Conservation (phyloP, 768 basidiomycete genomes). For the Tricholoma sp. region DNA sequence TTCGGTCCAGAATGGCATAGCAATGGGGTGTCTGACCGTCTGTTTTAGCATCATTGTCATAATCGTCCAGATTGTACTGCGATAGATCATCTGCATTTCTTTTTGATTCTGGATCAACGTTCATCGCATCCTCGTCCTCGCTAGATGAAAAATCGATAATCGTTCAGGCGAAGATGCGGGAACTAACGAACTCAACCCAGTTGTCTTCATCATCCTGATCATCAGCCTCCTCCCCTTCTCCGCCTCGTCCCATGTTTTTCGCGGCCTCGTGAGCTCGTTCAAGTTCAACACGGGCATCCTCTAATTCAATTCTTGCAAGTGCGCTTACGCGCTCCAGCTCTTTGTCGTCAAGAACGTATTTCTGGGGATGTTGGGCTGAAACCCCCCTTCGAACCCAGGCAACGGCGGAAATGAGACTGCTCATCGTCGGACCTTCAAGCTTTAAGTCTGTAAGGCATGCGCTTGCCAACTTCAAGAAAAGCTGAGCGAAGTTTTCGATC, state of each 20-base stretch:
- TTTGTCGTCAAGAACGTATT: slow-evolving; percentile 86
- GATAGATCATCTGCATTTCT: slow-evolving; percentile 62
- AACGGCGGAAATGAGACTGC: slow-evolving; percentile 69
- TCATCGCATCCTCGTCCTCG: slow-evolving; percentile 55
- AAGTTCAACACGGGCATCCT: slow-evolving; percentile 84
- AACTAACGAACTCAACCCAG: slow-evolving; percentile 84
- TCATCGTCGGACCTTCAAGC: slow-evolving; percentile 53
- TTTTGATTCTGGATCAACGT: slow-evolving; percentile 41
- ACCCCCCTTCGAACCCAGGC: slow-evolving; percentile 83
- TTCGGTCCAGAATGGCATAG: slow-evolving; percentile 3
- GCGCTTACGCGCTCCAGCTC: slow-evolving; percentile 89
- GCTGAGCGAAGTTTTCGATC: neutral
- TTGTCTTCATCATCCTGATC: slow-evolving; percentile 49
- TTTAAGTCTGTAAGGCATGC: neutral
- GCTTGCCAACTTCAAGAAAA: neutral
- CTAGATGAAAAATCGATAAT: slow-evolving; percentile 17
- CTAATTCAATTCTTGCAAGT: slow-evolving; percentile 82
- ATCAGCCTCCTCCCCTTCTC: slow-evolving; percentile 62
- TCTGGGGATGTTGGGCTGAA: slow-evolving; percentile 67
- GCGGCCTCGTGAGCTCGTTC: slow-evolving; percentile 77
- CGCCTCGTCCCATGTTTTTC: slow-evolving; percentile 62
- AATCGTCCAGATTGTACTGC: slow-evolving; percentile 87
- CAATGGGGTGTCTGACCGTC: slow-evolving; percentile 22
- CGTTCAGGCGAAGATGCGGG: slow-evolving; percentile 5
- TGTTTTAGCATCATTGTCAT: slow-evolving; percentile 69